A percentile compares a stretch with the other conserved stretches of the same genome.
Evolutionary conservation across 257 asterid species (phyloP).

Genomic region (Leptodermis oblonga): DNA sequence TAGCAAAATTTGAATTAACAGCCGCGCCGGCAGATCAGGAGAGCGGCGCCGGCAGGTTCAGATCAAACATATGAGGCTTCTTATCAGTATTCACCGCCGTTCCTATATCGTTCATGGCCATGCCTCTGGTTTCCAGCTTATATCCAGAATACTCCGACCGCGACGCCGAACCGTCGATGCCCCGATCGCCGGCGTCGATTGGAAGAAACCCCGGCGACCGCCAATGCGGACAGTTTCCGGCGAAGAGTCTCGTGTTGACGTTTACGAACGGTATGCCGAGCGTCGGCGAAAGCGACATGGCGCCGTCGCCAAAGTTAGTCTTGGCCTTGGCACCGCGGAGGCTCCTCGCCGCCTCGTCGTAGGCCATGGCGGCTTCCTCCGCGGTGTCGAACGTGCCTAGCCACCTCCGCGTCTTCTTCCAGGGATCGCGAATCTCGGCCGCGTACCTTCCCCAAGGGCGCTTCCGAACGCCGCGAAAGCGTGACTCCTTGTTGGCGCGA

Average conservation of each 20-base stretch:
- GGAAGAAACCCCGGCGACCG: constrained; percentile 21
- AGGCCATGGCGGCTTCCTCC: constrained; percentile 64
- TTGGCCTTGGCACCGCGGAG: constrained; percentile 64
- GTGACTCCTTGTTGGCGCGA: constrained; percentile 21
- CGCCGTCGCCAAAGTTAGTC: constrained; percentile 43
- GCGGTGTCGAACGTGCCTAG: constrained; percentile 75
- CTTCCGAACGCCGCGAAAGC: constrained; percentile 66
- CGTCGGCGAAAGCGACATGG: constrained; percentile 11
- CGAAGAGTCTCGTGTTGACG: not conserved
- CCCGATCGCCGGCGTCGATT: not conserved
- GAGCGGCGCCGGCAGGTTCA: constrained; percentile 61
- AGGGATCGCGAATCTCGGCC: constrained; percentile 73
- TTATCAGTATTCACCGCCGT: constrained; percentile 28
- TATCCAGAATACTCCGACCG: constrained; percentile 38
- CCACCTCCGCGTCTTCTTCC: constrained; percentile 67
- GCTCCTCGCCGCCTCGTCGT: constrained; percentile 53
- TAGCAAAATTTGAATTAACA: not conserved
- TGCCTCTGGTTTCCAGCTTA: constrained; percentile 32
- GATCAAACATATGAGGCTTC: constrained; percentile 52
- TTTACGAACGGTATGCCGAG: not conserved
- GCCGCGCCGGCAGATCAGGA: constrained; percentile 22
- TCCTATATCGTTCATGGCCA: constrained; percentile 35
- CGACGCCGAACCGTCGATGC: constrained; percentile 13
- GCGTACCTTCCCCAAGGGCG: constrained; percentile 70
- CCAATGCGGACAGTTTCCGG: constrained; percentile 21